Conservation (phyloP, 139 green algal genomes). For the Chlorella sp. region DNA sequence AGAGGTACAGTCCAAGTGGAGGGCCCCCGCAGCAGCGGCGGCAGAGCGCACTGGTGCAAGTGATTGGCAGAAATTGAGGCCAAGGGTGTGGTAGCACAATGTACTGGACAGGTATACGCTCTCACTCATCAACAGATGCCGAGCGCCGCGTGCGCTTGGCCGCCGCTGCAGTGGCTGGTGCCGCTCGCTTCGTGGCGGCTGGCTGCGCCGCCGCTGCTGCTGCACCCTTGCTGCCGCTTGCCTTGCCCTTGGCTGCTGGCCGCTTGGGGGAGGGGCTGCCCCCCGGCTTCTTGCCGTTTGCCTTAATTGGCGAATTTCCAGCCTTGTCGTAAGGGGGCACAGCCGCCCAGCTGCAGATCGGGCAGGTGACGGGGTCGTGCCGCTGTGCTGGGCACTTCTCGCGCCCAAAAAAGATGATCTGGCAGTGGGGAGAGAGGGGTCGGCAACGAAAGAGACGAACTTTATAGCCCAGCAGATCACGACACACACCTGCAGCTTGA, state of each 20-base stretch:
- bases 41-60: no score
- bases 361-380: conserved; percentile 74
- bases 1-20: no score
- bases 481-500: background rate
- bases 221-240: background rate
- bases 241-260: background rate
- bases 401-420: conserved; percentile 87
- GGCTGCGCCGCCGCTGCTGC: no score
- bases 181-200: no score
- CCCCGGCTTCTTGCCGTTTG: background rate
- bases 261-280: background rate
- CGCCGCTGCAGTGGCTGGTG: no score
- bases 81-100: no score
- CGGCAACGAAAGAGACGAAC: background rate
- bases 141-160: no score
- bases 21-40: no score
- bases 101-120: no score
- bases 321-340: conserved; percentile 50
- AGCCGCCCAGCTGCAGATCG: conserved; percentile 86
- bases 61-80: no score
- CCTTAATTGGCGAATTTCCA: background rate
- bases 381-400: conserved; percentile 80
- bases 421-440: background rate
- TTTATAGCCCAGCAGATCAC: background rate
- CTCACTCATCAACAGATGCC: no score